These are phyloP conservation scores for Candida arabinofermentans DNA, from an alignment of 805 yeast species.

Conservation along the genomic window DNA sequence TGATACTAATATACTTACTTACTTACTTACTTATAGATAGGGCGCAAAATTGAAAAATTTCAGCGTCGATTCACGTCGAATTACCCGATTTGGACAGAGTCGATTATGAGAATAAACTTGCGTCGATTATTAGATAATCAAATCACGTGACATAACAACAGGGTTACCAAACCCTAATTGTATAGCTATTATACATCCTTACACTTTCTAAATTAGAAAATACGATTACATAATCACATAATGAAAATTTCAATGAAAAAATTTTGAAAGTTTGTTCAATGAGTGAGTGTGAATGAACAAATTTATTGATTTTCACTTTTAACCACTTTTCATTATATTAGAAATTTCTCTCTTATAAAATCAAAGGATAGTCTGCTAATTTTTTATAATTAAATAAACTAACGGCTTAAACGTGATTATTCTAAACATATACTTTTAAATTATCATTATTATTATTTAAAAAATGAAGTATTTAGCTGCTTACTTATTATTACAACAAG, in stretches of 20 bases:
- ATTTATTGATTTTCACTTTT: background rate
- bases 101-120: background rate
- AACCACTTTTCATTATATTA: background rate
- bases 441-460: no score
- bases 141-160: background rate
- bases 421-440: slow-evolving; percentile 34
- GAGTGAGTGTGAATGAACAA: no score
- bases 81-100: background rate
- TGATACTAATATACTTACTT: no score
- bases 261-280: no score
- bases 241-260: no score
- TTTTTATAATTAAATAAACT: no score
- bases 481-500: slow-evolving; percentile 95
- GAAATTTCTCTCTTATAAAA: slow-evolving; percentile 2
- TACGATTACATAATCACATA: background rate
- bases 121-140: slow-evolving; percentile 1
- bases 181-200: no score
- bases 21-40: no score
- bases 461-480: slow-evolving; percentile 97
- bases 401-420: slow-evolving; percentile 78
- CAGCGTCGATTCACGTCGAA: slow-evolving; percentile 1
- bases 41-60: background rate
- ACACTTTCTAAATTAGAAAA: no score
- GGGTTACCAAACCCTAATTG: background rate
- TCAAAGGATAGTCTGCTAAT: slow-evolving; percentile 79